Evolutionary conservation across 148 eudicot species (phyloP), one percentile per base, ranked within the genome.

Genomic region (Oxyria digyna): DNA sequence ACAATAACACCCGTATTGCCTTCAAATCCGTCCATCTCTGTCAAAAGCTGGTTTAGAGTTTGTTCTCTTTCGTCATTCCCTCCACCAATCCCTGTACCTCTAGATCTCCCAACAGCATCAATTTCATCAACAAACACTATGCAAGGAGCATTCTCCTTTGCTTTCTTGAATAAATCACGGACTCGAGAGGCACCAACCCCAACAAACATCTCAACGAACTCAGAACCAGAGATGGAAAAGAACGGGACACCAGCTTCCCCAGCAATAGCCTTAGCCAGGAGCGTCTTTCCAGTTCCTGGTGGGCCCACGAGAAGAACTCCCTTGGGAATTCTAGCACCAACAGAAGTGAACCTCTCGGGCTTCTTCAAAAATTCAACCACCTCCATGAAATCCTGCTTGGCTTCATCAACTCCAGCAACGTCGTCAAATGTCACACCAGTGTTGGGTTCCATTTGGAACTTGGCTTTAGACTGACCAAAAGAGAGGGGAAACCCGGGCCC

Each of bases 191-290:
- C 99, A 77, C 99, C 99, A 73, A 95, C 99, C 72, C 99, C 99
- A 72, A 95, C 99, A 91, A 94, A 94, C 99, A 94, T 90, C 86
- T 94, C 99, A 50, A 94, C 97, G 75, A 90, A 90, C 74, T 94
- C 99, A 0, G 99, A 94, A 64, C 96, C 99, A n/a, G 97, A 90
- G 71, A 90, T 90, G 67, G 99, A 94, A 83, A 94, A 94, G 75
- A 94, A 94, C 1, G 99, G 99, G 42, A 94, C 99, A 33, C 99
- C 99, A 4, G 99, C 99, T 87, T 94, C 97, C 35, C 99, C 97
- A 45, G 99, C 99, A 74, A 95, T 91, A 4, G 99, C 99, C 80
- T 91, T 91, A 59, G 99, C 99, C 35, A 95, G 78, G 27, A 95
- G 81, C 48, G 99, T 95, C 83, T 95, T 95, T 66, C 99, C 99